phyloP scores from a whole-genome alignment of 2,329 filamentous ascomycete species.

The Pseudomassariella vexata region DNA sequence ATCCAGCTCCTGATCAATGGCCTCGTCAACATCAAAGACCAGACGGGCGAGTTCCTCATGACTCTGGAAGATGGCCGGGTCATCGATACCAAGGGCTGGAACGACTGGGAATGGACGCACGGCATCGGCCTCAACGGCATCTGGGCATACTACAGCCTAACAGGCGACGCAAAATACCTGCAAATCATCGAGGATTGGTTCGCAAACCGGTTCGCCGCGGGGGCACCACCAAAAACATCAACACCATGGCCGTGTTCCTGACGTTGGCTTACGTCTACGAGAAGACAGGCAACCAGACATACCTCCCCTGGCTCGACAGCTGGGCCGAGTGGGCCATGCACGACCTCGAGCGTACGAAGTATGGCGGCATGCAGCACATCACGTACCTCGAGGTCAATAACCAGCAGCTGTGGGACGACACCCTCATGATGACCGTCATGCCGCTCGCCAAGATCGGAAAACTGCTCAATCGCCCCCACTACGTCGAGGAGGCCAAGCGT shows the following conservation, averaged over 20 bases:
- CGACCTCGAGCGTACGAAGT: constrained; percentile 65
- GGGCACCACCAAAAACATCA: constrained; percentile 78
- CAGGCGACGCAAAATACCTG: constrained; percentile 54
- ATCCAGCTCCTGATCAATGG: constrained; percentile 66
- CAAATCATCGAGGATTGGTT: constrained; percentile 72
- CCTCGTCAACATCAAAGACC: constrained; percentile 72
- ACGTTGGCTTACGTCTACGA: constrained; percentile 76
- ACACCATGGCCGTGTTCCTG: constrained; percentile 75
- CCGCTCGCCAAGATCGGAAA: constrained; percentile 75
- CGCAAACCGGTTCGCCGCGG: constrained; percentile 58
- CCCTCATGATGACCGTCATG: constrained; percentile 82
- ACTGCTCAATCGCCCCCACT: constrained; percentile 62
- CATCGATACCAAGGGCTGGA: constrained; percentile 82
- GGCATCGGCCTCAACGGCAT: constrained; percentile 75
- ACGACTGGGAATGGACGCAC: constrained; percentile 80
- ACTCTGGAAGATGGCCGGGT: constrained; percentile 65
- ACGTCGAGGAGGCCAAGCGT: constrained; percentile 70
- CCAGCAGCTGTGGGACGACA: constrained; percentile 79
- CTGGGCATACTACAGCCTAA: constrained; percentile 75
- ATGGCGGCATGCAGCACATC: constrained; percentile 69
- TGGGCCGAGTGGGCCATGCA: constrained; percentile 84
- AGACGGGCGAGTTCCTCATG: constrained; percentile 67
- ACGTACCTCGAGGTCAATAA: constrained; percentile 68
- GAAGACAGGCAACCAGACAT: constrained; percentile 60
- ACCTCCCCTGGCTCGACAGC: constrained; percentile 70